phyloP scores from a whole-genome alignment of 1,139 yeast genomes.

The Yamadazyma atlantica region DNA sequence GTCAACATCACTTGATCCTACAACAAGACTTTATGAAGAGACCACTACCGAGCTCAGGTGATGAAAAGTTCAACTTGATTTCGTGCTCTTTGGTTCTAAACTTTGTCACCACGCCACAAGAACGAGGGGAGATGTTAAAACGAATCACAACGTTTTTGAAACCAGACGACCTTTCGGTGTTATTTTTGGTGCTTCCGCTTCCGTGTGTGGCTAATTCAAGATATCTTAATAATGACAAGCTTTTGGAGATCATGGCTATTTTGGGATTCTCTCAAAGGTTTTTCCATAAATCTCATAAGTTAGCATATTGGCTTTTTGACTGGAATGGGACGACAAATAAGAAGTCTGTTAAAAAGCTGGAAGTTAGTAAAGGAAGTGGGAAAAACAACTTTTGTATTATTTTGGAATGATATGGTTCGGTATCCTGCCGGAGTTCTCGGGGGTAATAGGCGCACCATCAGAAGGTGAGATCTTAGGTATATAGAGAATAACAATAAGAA shows the following conservation, averaged over 20 bases:
- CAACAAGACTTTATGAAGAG: slow-evolving; percentile 85
- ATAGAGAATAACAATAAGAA: too few relatives aligned
- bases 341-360: slow-evolving; percentile 33
- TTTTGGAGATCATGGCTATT: slow-evolving; percentile 47
- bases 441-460: too few relatives aligned
- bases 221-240: slow-evolving; percentile 54
- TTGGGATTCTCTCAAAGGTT: slow-evolving; percentile 57
- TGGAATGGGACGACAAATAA: slow-evolving; percentile 37
- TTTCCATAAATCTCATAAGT: slow-evolving; percentile 64
- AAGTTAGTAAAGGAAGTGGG: slow-evolving; percentile 50
- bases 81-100: slow-evolving; percentile 87
- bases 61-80: slow-evolving; percentile 58
- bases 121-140: slow-evolving; percentile 75
- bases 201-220: slow-evolving; percentile 86
- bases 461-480: too few relatives aligned
- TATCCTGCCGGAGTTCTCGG: too few relatives aligned
- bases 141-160: slow-evolving; percentile 60
- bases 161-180: slow-evolving; percentile 24
- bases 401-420: too few relatives aligned
- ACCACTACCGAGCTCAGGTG: slow-evolving; percentile 50
- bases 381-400: slow-evolving; percentile 66
- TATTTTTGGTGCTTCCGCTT: slow-evolving; percentile 82
- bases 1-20: slow-evolving; percentile 68
- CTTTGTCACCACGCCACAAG: slow-evolving; percentile 72
- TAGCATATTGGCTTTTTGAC: slow-evolving; percentile 73